Percentiles rank a stretch among this genome's conserved stretches.
These are phyloP conservation scores for Dryas integrifolia DNA, from an alignment of 331 rosid species.

Conservation along the genomic window DNA sequence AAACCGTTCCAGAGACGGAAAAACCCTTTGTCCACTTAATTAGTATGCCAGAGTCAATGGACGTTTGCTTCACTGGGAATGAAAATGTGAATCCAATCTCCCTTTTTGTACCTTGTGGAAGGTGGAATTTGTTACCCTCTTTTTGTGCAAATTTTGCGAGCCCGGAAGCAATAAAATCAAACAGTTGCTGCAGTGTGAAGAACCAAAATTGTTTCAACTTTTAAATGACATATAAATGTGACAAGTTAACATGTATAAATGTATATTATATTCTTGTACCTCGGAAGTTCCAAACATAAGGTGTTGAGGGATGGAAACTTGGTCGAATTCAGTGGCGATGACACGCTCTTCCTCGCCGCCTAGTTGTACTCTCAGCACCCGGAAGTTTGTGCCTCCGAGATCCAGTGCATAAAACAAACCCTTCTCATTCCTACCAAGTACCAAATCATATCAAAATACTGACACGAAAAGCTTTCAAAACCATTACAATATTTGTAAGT, in stretches of 20 bases:
- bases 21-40: constrained; percentile 96
- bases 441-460: background rate
- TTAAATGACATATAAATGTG: background rate
- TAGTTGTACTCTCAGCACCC: constrained; percentile 79
- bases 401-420: constrained; percentile 92
- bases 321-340: constrained; percentile 69
- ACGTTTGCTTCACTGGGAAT: constrained; percentile 84
- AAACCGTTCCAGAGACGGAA: constrained; percentile 80
- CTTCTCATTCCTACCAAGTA: constrained; percentile 66
- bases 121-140: constrained; percentile 56
- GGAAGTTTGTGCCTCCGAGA: constrained; percentile 92
- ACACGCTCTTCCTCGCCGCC: constrained; percentile 80
- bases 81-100: constrained; percentile 95
- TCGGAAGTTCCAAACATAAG: constrained; percentile 74
- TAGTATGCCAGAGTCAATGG: constrained; percentile 80
- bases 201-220: background rate
- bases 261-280: constrained; percentile 22
- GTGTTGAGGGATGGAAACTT: constrained; percentile 68
- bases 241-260: background rate
- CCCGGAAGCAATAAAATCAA: constrained; percentile 81
- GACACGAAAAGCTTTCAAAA: no score
- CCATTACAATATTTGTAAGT: no score
- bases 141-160: constrained; percentile 59
- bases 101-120: constrained; percentile 51
- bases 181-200: constrained; percentile 57